Base-by-base conservation (phyloP, 169 alveolate genomes). In the Theileria orientalis region DNA sequence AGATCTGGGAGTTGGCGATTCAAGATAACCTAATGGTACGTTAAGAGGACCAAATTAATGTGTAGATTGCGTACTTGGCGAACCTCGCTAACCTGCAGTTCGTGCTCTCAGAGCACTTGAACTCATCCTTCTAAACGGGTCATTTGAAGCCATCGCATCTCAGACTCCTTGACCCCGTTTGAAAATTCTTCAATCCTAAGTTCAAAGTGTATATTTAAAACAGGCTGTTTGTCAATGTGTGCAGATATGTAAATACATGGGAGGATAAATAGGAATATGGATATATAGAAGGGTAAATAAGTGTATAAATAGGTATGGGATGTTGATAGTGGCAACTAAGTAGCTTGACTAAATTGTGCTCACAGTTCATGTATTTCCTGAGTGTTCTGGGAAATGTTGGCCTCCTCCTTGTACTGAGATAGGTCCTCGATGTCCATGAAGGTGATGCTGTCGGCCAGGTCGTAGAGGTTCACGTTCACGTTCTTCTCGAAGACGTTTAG, bases 1-100 rank as follows among this genome's bases (percentile, higher is more conserved):
- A 91, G 33, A 73, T 91, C 52, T 91, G 94, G 60, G 94, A 91
- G 69, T 84, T 83, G 66, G 80, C 94, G 29, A 77, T 92, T 64
- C 95, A 92, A 85, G 96, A 92, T 62, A 90, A 88, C 80, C 80
- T 92, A 62, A 91, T 92, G 95, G 85, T 76, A 41, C 57, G 13
- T 27, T 7, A 64, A 30, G 19, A 23, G 8, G 23, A 56, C 8
- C 1, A 59, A 74, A 67, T n/a, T 52, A 35, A 1, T 1, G 23
- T 69, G 29, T 73, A 76, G 85, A 86, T 83, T 74, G 90, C 90
- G 33, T 92, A 72, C 63, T 86, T 77, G 35, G 86, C 87, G 35
- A 84, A 84, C 74, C 37, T 92, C 62, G 94, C 96, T 0, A 83
- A 87, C 54, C 67, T 92, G 67, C 94, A 92, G 83, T 92, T 92